phyloP scores from a whole-genome alignment of 805 yeast genomes.

The Saccharomycopsis sp. region DNA sequence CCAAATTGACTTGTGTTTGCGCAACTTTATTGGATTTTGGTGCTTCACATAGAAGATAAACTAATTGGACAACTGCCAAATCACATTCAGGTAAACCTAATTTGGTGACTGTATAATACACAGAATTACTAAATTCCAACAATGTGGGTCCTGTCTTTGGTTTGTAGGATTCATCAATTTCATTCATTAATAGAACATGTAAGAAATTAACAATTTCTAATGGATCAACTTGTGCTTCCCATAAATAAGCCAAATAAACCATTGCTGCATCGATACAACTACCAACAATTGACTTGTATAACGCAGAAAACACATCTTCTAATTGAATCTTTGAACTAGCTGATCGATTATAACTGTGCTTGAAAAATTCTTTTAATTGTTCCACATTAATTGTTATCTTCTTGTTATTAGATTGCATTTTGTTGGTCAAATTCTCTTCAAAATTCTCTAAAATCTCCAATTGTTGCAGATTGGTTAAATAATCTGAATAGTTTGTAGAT shows the following conservation, averaged over 20 bases:
- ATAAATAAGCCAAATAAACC: constrained; percentile 80
- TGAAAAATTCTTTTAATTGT: constrained; percentile 30
- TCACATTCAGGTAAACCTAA: constrained; percentile 96
- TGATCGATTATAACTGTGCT: constrained; percentile 75
- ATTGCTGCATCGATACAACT: constrained; percentile 84
- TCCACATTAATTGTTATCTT: constrained; percentile 8
- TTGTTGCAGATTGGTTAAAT: constrained; percentile 20
- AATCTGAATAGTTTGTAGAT: constrained; percentile 39
- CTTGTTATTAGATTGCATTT: neutral
- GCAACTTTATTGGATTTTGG: constrained; percentile 70
- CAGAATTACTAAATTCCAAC: constrained; percentile 79
- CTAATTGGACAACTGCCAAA: constrained; percentile 83
- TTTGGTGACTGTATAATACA: constrained; percentile 81
- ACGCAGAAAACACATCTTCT: constrained; percentile 55
- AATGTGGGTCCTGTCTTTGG: constrained; percentile 90
- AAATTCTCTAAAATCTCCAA: too few species aligned
- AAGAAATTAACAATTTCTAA: constrained; percentile 81
- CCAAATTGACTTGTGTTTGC: constrained; percentile 34
- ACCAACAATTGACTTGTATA: constrained; percentile 88
- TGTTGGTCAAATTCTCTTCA: too few species aligned
- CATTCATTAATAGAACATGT: constrained; percentile 93
- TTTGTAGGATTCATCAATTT: constrained; percentile 77
- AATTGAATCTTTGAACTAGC: neutral
- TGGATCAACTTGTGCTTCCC: constrained; percentile 90
- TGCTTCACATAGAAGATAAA: constrained; percentile 78